Conservation (phyloP, 768 basidiomycete genomes). For the Termitomyces sp. region DNA sequence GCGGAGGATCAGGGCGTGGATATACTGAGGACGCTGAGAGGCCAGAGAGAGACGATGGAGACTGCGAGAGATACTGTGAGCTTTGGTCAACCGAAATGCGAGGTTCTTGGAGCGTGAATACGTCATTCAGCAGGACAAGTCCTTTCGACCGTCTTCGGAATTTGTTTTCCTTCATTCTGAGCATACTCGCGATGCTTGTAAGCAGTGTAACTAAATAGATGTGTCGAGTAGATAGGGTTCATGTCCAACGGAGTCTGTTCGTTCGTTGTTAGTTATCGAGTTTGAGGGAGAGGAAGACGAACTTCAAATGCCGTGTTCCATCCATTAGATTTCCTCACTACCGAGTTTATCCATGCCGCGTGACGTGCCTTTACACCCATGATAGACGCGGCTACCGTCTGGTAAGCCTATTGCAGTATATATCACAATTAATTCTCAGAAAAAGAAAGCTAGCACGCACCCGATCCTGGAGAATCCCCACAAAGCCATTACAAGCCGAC, state of each 20-base stretch:
- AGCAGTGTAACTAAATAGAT: too few relatives aligned
- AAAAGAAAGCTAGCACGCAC: not conserved
- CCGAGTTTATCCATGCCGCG: constrained; percentile 54
- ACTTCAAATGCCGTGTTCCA: constrained; percentile 44
- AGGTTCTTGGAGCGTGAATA: too few relatives aligned
- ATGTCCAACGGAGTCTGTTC: constrained; percentile 33
- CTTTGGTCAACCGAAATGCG: too few relatives aligned
- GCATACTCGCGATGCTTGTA: too few relatives aligned
- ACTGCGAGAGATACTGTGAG: too few relatives aligned
- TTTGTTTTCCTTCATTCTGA: too few relatives aligned
- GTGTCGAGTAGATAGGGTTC: constrained; percentile 35
- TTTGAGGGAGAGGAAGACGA: not conserved
- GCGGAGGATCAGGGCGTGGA: too few relatives aligned
- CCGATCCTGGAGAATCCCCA: not conserved
- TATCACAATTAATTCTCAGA: not conserved
- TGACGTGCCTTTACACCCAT: constrained; percentile 59
- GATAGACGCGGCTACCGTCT: constrained; percentile 57
- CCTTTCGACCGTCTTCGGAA: too few relatives aligned
- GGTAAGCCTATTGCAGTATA: constrained; percentile 28
- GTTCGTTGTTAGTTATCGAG: not conserved
- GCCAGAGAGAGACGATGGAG: too few relatives aligned
- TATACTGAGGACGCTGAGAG: too few relatives aligned
- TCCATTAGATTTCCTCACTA: constrained; percentile 25
- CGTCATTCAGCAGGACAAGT: too few relatives aligned
- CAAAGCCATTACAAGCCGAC: constrained; percentile 56